phyloP scores from a whole-genome alignment of 148 eudicot genomes.

The Talinum fruticosum region DNA sequence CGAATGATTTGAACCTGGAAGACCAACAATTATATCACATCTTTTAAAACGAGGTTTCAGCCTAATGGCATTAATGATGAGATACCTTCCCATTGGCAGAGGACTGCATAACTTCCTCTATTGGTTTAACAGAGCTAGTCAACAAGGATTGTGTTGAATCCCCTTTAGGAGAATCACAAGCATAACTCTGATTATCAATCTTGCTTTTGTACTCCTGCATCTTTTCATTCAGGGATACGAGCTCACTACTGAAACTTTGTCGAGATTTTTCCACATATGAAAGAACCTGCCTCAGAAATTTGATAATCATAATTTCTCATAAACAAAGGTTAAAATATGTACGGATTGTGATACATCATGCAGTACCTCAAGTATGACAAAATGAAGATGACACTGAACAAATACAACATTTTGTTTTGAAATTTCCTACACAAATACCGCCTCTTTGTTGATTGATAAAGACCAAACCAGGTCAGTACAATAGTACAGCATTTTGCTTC shows the following conservation, averaged over 20 bases:
- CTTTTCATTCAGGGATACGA: conserved; percentile 66
- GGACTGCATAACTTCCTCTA: conserved; percentile 84
- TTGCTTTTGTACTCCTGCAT: conserved; percentile 76
- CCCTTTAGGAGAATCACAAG: conserved; percentile 34
- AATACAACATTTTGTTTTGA: neutral
- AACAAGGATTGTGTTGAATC: conserved; percentile 46
- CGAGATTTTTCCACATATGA: conserved; percentile 61
- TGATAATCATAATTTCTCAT: conserved; percentile 1
- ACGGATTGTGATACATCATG: neutral
- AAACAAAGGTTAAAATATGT: neutral
- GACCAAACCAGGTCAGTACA: neutral
- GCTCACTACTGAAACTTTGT: conserved; percentile 63
- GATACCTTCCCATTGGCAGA: conserved; percentile 84
- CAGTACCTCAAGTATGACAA: neutral
- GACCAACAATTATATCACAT: conserved; percentile 22
- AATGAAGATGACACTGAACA: conserved; percentile 8
- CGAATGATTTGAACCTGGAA: conserved; percentile 89
- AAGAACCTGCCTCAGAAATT: conserved; percentile 49
- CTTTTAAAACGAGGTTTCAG: neutral
- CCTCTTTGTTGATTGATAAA: neutral
- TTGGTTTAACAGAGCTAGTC: conserved; percentile 59
- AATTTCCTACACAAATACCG: neutral
- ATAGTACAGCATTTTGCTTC: neutral
- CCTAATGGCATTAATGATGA: neutral
- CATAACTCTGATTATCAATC: conserved; percentile 59